Percentiles rank a stretch among this genome's conserved stretches.
These are phyloP conservation scores for Ustulina deusta DNA, from an alignment of 2,329 filamentous ascomycete genomes.

Conservation along the genomic window DNA sequence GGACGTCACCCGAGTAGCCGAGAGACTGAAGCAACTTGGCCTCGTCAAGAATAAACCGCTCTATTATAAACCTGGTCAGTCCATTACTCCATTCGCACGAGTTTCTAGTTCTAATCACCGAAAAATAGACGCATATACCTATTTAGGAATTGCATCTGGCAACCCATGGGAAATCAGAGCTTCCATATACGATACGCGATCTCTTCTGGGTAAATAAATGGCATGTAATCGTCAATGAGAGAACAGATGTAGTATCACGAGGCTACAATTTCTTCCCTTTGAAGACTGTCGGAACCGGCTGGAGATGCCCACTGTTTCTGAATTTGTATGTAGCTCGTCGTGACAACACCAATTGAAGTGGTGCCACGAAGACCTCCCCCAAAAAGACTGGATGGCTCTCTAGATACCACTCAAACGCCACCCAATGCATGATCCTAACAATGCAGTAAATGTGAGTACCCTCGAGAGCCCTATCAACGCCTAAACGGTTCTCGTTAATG, in stretches of 20 bases:
- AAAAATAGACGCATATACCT: slow-evolving; percentile 73
- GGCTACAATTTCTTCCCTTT: neutral
- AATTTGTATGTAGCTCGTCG: slow-evolving; percentile 23
- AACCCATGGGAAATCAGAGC: slow-evolving; percentile 74
- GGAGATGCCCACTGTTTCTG: slow-evolving; percentile 39
- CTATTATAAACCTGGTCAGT: slow-evolving; percentile 82
- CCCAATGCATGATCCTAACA: slow-evolving; percentile 33
- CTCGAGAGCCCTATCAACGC: slow-evolving; percentile 14
- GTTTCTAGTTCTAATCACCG: slow-evolving; percentile 15
- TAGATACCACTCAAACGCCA: slow-evolving; percentile 33
- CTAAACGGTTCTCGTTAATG: neutral
- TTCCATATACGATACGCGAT: slow-evolving; percentile 65
- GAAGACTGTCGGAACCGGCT: slow-evolving; percentile 14
- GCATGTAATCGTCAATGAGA: slow-evolving; percentile 30
- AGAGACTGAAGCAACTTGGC: slow-evolving; percentile 70
- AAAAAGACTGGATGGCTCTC: slow-evolving; percentile 10
- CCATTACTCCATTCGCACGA: neutral
- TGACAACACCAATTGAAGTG: slow-evolving; percentile 18
- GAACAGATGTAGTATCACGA: slow-evolving; percentile 5
- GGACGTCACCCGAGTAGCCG: slow-evolving; percentile 77
- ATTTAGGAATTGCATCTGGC: slow-evolving; percentile 69
- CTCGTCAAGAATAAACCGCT: slow-evolving; percentile 68
- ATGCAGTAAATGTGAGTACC: slow-evolving; percentile 25
- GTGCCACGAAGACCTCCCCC: slow-evolving; percentile 3
- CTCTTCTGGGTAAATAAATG: slow-evolving; percentile 52